These are phyloP conservation scores for Suhomyces bribrorum DNA, from an alignment of 1,139 yeast species.

Conservation along the genomic window DNA sequence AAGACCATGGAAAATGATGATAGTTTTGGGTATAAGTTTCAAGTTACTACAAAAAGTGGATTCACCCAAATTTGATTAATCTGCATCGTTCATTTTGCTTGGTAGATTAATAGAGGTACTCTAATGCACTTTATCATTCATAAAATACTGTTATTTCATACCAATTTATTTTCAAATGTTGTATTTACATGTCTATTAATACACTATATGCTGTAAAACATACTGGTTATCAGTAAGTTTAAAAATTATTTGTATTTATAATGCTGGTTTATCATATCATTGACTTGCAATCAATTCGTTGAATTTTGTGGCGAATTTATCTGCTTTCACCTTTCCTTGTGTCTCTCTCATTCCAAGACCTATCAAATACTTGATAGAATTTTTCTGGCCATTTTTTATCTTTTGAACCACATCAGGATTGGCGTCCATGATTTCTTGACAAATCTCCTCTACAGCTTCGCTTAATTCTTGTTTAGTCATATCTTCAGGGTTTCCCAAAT, in stretches of 20 bases:
- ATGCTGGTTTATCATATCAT: no score
- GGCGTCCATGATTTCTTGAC: conserved; percentile 51
- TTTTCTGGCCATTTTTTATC: conserved; percentile 58
- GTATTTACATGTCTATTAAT: background rate
- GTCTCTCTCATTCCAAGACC: conserved; percentile 84
- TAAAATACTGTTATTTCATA: no score
- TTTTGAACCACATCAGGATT: conserved; percentile 60
- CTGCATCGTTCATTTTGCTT: background rate
- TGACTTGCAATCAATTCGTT: conserved; percentile 21
- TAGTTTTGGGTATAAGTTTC: conserved; percentile 11
- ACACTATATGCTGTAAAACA: background rate
- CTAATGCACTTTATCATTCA: no score
- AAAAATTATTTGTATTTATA: no score
- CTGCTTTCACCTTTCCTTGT: conserved; percentile 64
- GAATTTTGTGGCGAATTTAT: conserved; percentile 46
- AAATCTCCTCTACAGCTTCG: conserved; percentile 51
- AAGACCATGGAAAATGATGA: background rate
- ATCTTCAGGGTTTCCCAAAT: conserved; percentile 45
- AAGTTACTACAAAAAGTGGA: conserved; percentile 1
- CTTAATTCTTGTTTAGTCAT: conserved; percentile 31
- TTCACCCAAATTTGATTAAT: background rate
- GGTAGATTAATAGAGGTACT: no score
- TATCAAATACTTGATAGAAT: conserved; percentile 69
- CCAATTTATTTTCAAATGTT: no score
- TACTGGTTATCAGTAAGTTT: no score